Conservation (phyloP, 2,329 filamentous ascomycete genomes). For the Aspergillus amoenus region DNA sequence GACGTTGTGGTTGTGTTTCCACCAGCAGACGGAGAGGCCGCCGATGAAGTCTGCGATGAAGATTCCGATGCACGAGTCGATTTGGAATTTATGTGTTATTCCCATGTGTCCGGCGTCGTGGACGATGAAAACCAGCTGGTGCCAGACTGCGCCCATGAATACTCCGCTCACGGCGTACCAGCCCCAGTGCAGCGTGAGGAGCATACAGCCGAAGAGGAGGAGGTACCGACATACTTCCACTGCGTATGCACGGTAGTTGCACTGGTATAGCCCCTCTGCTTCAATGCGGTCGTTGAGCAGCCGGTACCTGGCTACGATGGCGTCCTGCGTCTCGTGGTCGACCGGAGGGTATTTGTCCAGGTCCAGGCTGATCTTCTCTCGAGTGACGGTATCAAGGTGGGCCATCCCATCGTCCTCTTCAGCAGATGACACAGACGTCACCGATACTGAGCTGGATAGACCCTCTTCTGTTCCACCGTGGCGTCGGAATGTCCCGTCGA, state of each 20-base stretch:
- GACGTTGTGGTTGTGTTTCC: constrained; percentile 93
- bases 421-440: too few relatives aligned
- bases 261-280: constrained; percentile 72
- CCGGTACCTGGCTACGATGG: constrained; percentile 63
- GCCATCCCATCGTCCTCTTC: constrained; percentile 17
- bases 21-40: constrained; percentile 88
- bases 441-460: too few relatives aligned
- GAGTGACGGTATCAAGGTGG: constrained; percentile 11
- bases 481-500: too few relatives aligned
- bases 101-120: constrained; percentile 96
- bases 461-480: too few relatives aligned
- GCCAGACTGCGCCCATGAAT: constrained; percentile 81
- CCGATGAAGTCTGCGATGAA: constrained; percentile 84
- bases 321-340: constrained; percentile 68
- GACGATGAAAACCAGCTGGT: constrained; percentile 85
- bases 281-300: constrained; percentile 33
- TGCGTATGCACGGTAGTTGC: constrained; percentile 73
- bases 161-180: constrained; percentile 69
- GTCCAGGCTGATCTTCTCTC: constrained; percentile 13
- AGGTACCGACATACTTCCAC: constrained; percentile 68
- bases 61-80: constrained; percentile 82
- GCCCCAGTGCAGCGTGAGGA: constrained; percentile 53
- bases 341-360: constrained; percentile 71
- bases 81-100: constrained; percentile 82
- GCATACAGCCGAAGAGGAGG: constrained; percentile 55